Evolutionary conservation across 305 asterid genomes (phyloP).

Genomic region (Fraxinus ornus): DNA sequence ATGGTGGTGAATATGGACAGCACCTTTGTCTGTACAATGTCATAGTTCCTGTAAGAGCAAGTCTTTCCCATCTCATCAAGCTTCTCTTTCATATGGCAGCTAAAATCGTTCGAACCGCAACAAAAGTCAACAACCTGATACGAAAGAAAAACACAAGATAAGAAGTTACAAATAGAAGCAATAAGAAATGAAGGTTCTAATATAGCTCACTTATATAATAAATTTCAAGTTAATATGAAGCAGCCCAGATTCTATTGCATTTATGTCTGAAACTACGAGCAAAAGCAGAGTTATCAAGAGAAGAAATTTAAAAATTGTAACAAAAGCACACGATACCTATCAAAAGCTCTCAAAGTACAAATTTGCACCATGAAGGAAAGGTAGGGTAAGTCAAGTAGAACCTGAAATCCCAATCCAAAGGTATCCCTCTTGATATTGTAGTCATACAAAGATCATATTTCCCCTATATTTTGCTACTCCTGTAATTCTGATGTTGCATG

Average conservation of each 20-base stretch:
- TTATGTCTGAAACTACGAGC: background rate
- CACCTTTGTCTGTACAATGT: slow-evolving; percentile 70
- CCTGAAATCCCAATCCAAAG: background rate
- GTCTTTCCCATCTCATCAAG: slow-evolving; percentile 64
- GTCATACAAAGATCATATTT: background rate
- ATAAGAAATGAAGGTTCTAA: background rate
- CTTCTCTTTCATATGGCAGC: slow-evolving; percentile 74
- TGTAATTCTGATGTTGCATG: background rate
- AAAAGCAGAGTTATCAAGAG: background rate
- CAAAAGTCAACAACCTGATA: slow-evolving; percentile 88
- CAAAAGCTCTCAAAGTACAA: background rate
- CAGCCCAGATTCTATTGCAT: background rate
- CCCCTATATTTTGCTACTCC: background rate
- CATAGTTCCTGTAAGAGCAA: slow-evolving; percentile 75
- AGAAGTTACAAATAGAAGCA: background rate
- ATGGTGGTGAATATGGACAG: background rate
- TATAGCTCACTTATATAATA: background rate
- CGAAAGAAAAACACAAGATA: slow-evolving; percentile 13
- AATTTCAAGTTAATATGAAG: background rate
- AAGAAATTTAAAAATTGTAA: background rate
- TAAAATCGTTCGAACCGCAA: slow-evolving; percentile 91
- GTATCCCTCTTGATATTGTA: background rate
- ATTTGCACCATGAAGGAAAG: background rate
- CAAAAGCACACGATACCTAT: background rate
- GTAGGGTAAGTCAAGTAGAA: background rate